Evolutionary conservation across 176 grass and related monocot species (phyloP), one percentile per base, ranked within the genome.

Genomic region (Oryza officinalis): DNA sequence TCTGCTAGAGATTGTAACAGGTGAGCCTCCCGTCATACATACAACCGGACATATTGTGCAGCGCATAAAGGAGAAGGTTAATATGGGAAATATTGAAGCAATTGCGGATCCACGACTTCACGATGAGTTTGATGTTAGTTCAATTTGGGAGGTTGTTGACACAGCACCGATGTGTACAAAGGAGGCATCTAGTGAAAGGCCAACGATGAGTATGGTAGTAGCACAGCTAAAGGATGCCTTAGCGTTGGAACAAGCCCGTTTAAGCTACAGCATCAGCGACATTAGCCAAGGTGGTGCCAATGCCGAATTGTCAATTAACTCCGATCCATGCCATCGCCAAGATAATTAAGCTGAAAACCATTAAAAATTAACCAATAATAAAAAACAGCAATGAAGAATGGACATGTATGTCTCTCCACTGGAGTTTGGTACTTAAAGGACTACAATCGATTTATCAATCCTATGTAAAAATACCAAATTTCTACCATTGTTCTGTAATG

Each of bases 71-170:
- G 28, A 74, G 15, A 74, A 88, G 63, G 31, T 88, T 28, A 74
- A 27, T 6, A 40, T 18, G 63, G 81, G 87, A 7, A 2, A 80
- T 0, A 84, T 88, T 10, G 50, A 74, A 1, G 15, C 2, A 0
- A 73, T 88, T 2, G 66, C 79, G 6, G 66, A 84, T 52, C 35
- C 13, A 1, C 5, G 13, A 8, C 67, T 88, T 13, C 30, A 38
- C 0, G 2, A 8, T 18, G 38, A 44, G 2, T 79, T 78, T 38
- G 72, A 67, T 14, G 10, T 71, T 17, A 79, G 82, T 13, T 88
- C 86, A 0, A 31, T 79, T 10, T 78, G 72, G 86, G 84, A 84
- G 27, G 74, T 88, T 3, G 28, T 37, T 4, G 86, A 84, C 25
- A 52, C 73, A 59, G 86, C 72, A 0, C 47, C 43, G n/a, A 15